Evolutionary conservation across 345 rosid species (phyloP).

Genomic region (Bretschneidera sinensis): DNA sequence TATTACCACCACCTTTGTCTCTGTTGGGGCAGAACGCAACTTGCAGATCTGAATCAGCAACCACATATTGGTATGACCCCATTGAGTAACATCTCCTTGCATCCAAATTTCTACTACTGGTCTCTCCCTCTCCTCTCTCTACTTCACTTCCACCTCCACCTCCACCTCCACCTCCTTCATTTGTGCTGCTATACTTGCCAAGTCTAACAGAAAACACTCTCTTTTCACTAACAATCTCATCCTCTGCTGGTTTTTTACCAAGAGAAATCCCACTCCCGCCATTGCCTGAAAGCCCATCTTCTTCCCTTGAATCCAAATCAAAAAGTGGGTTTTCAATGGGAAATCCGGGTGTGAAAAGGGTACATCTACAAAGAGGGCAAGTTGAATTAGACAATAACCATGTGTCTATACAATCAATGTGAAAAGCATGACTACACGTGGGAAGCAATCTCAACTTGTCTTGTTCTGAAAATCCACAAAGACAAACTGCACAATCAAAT

Average conservation of each 20-base stretch:
- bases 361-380: constrained; percentile 89
- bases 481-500: constrained; percentile 88
- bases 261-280: constrained; percentile 31
- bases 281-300: constrained; percentile 30
- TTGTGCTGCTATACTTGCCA: constrained; percentile 63
- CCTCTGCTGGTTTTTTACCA: constrained; percentile 44
- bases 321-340: constrained; percentile 53
- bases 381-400: constrained; percentile 91
- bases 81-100: constrained; percentile 53
- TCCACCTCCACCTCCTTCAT: constrained; percentile 26
- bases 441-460: constrained; percentile 85
- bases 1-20: constrained; percentile 21
- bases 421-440: constrained; percentile 82
- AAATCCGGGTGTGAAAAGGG: constrained; percentile 49
- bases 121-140: constrained; percentile 42
- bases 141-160: constrained; percentile 21
- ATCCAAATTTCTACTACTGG: constrained; percentile 60
- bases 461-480: constrained; percentile 63
- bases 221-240: constrained; percentile 45
- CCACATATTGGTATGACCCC: constrained; percentile 67
- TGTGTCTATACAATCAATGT: constrained; percentile 82
- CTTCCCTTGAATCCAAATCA: constrained; percentile 46
- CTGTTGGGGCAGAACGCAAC: constrained; percentile 44
- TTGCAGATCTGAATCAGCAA: constrained; percentile 60
- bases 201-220: constrained; percentile 82